phyloP scores from a whole-genome alignment of 2,329 filamentous ascomycete genomes.

The Clonostachys rhizophaga region DNA sequence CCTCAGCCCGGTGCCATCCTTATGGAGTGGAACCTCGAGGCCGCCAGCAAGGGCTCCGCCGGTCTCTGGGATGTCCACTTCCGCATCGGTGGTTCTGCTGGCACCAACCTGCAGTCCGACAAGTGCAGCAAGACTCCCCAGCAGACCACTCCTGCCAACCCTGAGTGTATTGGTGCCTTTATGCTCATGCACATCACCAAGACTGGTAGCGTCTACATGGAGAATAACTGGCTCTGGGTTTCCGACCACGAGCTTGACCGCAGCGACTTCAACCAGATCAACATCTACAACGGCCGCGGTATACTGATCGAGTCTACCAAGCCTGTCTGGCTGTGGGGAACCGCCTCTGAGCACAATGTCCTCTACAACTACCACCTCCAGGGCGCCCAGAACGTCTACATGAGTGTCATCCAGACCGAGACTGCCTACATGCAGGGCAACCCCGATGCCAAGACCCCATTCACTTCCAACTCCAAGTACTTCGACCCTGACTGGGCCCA shows the following conservation, averaged over 20 bases:
- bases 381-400: slow-evolving; percentile 74
- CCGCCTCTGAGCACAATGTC: slow-evolving; percentile 61
- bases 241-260: slow-evolving; percentile 87
- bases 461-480: slow-evolving; percentile 51
- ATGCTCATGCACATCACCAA: slow-evolving; percentile 61
- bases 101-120: slow-evolving; percentile 76
- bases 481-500: slow-evolving; percentile 65
- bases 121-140: slow-evolving; percentile 74
- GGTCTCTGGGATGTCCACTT: slow-evolving; percentile 97
- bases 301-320: slow-evolving; percentile 71
- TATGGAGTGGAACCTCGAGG: slow-evolving; percentile 39
- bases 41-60: slow-evolving; percentile 53
- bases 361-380: slow-evolving; percentile 82
- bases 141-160: slow-evolving; percentile 53
- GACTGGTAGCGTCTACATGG: slow-evolving; percentile 68
- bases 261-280: slow-evolving; percentile 68
- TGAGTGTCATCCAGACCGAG: slow-evolving; percentile 83
- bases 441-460: slow-evolving; percentile 66
- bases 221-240: slow-evolving; percentile 90
- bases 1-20: slow-evolving; percentile 83
- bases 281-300: slow-evolving; percentile 85
- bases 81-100: slow-evolving; percentile 82
- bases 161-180: slow-evolving; percentile 71
- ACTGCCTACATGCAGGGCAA: slow-evolving; percentile 87
- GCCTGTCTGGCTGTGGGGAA: slow-evolving; percentile 79